Evolutionary conservation across 2,329 filamentous ascomycete species (phyloP).

Genomic region (Scortechinia acanthostroma): DNA sequence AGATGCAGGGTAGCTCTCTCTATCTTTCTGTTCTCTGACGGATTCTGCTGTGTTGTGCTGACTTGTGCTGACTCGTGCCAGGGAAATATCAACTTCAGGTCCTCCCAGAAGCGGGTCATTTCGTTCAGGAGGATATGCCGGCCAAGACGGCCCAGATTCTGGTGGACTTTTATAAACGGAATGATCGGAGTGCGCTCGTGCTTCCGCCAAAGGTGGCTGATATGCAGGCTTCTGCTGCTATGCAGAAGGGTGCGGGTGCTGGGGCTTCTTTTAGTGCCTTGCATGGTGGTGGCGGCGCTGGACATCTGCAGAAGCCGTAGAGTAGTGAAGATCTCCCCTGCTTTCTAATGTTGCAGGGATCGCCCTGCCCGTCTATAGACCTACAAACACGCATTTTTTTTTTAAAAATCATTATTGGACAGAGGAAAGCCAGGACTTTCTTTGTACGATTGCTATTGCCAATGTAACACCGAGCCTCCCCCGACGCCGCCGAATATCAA

Average conservation of each 20-base stretch:
- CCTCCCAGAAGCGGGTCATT: conserved; percentile 90
- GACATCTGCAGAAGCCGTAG: too few species aligned
- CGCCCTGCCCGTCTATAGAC: too few species aligned
- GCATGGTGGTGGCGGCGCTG: too few species aligned
- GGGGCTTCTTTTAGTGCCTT: too few species aligned
- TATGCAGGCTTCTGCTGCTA: conserved; percentile 22
- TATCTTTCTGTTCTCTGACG: background rate
- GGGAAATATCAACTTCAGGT: conserved; percentile 94
- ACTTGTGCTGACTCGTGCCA: conserved; percentile 16
- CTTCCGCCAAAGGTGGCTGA: conserved; percentile 87
- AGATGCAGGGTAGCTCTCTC: conserved; percentile 81
- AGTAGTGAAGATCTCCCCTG: too few species aligned
- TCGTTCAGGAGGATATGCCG: conserved; percentile 90
- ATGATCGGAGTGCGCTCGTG: conserved; percentile 77
- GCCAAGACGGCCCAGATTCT: conserved; percentile 80
- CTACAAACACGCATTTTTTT: too few species aligned
- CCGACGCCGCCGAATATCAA: too few species aligned
- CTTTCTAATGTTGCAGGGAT: too few species aligned
- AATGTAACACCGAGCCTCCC: too few species aligned
- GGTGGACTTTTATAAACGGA: conserved; percentile 85
- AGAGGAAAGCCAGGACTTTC: too few species aligned
- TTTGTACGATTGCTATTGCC: too few species aligned
- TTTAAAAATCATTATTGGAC: too few species aligned
- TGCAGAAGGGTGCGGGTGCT: background rate
- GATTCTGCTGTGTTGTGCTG: background rate